Evolutionary conservation across 805 yeast species (phyloP).

Genomic region (Spathaspora hagerdaliae): DNA sequence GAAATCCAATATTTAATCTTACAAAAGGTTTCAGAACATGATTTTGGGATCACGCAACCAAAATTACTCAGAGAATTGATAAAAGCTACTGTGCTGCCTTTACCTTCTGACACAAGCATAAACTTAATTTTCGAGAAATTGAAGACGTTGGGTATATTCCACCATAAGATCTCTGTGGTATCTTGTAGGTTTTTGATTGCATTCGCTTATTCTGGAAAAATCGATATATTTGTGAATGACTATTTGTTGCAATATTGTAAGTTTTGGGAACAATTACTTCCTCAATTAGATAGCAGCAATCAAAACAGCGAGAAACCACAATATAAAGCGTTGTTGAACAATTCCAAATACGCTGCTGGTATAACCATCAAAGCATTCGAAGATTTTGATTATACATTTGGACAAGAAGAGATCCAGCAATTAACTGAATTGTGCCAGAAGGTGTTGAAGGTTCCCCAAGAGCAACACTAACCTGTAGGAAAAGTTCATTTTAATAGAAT

Average conservation of each 20-base stretch:
- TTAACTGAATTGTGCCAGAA: neutral
- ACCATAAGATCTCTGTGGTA: slow-evolving; percentile 7
- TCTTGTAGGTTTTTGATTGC: neutral
- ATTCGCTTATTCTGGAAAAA: neutral
- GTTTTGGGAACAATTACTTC: slow-evolving; percentile 7
- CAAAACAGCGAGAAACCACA: slow-evolving; percentile 2
- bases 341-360: slow-evolving; percentile 29
- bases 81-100: neutral
- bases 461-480: neutral
- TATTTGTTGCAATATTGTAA: neutral
- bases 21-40: slow-evolving; percentile 11
- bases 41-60: neutral
- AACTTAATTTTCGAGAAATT: slow-evolving; percentile 9
- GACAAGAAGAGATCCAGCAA: neutral
- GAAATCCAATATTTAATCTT: slow-evolving; percentile 21
- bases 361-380: slow-evolving; percentile 8
- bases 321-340: slow-evolving; percentile 21
- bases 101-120: neutral
- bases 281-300: neutral
- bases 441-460: neutral
- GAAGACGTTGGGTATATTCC: slow-evolving; percentile 18
- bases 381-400: neutral
- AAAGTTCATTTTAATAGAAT: neutral
- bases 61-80: neutral
- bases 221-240: neutral